Percentiles rank a stretch among this genome's conserved stretches.
These are phyloP conservation scores for Bjerkandera adusta DNA, from an alignment of 1,284 basidiomycete species.

Conservation along the genomic window DNA sequence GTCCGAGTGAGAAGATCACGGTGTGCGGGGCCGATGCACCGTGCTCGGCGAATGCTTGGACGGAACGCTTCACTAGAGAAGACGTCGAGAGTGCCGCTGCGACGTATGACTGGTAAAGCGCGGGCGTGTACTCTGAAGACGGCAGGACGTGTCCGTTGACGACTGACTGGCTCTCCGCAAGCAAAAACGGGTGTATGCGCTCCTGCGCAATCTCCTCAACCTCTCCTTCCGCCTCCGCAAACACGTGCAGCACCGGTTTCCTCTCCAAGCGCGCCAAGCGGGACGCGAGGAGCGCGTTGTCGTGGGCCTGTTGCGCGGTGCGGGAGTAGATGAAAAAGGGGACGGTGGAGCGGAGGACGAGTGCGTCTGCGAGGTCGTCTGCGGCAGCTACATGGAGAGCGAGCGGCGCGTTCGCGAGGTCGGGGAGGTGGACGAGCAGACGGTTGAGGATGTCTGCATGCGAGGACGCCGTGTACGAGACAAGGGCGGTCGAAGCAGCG, in stretches of 20 bases:
- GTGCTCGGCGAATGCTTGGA: conserved; percentile 46
- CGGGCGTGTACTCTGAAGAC: conserved; percentile 20
- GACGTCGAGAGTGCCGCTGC: conserved; percentile 62
- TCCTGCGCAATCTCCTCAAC: conserved; percentile 58
- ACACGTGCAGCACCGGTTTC: conserved; percentile 79
- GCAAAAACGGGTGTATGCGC: conserved; percentile 56
- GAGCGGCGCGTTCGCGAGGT: conserved; percentile 50
- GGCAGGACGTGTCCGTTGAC: conserved; percentile 26
- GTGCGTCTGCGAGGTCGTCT: conserved; percentile 56
- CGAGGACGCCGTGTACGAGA: conserved; percentile 50
- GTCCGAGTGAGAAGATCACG: conserved; percentile 72
- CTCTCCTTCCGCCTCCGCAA: conserved; percentile 34
- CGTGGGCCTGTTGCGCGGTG: conserved; percentile 65
- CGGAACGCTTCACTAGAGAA: conserved; percentile 57
- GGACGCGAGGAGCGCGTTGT: conserved; percentile 71
- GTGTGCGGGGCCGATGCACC: conserved; percentile 58
- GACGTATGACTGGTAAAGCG: conserved; percentile 59
- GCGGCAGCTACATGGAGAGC: conserved; percentile 57
- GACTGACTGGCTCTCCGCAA: conserved; percentile 37
- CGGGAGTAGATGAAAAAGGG: conserved; percentile 64
- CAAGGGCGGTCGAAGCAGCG: conserved; percentile 36
- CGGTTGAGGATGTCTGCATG: conserved; percentile 46
- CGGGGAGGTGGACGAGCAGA: conserved; percentile 55
- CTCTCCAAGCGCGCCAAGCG: conserved; percentile 59
- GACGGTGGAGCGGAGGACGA: conserved; percentile 55